A percentile compares a stretch with the other conserved stretches of the same genome.
Evolutionary conservation across 768 basidiomycete species (phyloP).

Genomic region (Amanita jacksonii): DNA sequence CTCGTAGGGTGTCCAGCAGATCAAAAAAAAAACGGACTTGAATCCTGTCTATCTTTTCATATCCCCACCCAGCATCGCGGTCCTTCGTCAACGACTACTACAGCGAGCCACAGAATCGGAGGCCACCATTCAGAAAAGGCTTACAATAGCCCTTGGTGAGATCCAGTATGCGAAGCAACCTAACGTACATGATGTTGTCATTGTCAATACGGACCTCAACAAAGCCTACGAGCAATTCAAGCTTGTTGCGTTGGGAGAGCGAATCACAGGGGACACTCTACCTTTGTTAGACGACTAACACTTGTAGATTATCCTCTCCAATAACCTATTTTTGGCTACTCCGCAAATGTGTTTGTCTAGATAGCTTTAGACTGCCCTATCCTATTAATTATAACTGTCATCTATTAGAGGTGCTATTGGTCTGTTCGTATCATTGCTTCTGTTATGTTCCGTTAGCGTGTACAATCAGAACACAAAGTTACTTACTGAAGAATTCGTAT

Average conservation of each 20-base stretch:
- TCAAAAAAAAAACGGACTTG: constrained; percentile 73
- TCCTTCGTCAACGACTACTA: constrained; percentile 59
- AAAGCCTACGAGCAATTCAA: constrained; percentile 73
- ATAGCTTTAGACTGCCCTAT: too few species aligned
- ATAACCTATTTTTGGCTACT: too few species aligned
- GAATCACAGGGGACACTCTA: constrained; percentile 47
- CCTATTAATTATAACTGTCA: too few species aligned
- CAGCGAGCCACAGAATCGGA: constrained; percentile 81
- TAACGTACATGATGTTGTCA: constrained; percentile 67
- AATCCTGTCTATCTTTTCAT: constrained; percentile 89
- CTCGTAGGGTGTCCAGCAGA: constrained; percentile 79
- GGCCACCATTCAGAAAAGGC: constrained; percentile 59
- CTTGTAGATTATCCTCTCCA: background rate
- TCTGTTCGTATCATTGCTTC: constrained; percentile 58
- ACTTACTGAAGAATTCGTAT: constrained; percentile 96
- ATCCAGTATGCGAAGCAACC: constrained; percentile 76
- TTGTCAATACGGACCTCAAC: constrained; percentile 88
- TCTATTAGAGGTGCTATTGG: constrained; percentile 13
- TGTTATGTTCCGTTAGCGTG: constrained; percentile 16
- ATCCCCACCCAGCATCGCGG: constrained; percentile 73
- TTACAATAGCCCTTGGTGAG: constrained; percentile 71
- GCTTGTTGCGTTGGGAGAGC: constrained; percentile 64
- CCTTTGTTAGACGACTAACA: constrained; percentile 52
- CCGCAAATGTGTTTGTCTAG: too few species aligned
- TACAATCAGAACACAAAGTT: constrained; percentile 1